Base-by-base conservation (phyloP, 768 basidiomycete genomes). In the Hirschioporus abietinus region DNA sequence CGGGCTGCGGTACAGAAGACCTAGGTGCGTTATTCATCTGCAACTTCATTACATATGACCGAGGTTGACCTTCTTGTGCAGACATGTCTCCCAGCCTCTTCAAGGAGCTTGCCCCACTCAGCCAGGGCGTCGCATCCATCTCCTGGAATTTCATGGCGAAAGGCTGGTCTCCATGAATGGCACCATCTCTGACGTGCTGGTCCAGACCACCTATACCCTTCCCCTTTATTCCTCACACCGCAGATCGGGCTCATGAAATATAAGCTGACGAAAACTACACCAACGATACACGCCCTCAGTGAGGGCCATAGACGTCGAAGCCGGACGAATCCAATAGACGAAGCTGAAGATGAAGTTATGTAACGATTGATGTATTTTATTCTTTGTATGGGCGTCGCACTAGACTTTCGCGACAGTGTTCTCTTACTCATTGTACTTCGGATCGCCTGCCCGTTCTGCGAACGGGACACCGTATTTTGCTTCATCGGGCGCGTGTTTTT, bases 21-120 rank as follows among this genome's bases (percentile, higher is more conserved):
- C 76, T 92, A 68, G 90, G 90, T 90, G 74, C 67, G 83, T 76
- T 42, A 7, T 15, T 65, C 34, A 24, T 27, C 7, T 20, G 1
- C 59, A 9, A n/a, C n/a, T 27, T 30, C 24, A 35, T 23, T 25
- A 27, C 35, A 35, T 25, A 52, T 24, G 1, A 17, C 64, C 42
- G 18, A 25, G 35, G 67, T 64, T 26, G 57, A 23, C 18, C 25
- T 63, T 26, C 35, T 57, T 27, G 63, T 68, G 8, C 8, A 92
- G 90, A 92, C 73, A 83, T 91, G 86, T 90, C 88, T 30, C 83
- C 83, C 9, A 78, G 80, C 7, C 72, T 89, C 35, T 92, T 92
- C 76, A 2, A 84, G 71, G 68, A 84, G 66, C 72, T 92, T 60
- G 84, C 76, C 20, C 27, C 71, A 5, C 82, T 88, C 60, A 73